These are phyloP conservation scores for Cruciata laevipes DNA, from an alignment of 257 asterid species.

Conservation along the genomic window DNA sequence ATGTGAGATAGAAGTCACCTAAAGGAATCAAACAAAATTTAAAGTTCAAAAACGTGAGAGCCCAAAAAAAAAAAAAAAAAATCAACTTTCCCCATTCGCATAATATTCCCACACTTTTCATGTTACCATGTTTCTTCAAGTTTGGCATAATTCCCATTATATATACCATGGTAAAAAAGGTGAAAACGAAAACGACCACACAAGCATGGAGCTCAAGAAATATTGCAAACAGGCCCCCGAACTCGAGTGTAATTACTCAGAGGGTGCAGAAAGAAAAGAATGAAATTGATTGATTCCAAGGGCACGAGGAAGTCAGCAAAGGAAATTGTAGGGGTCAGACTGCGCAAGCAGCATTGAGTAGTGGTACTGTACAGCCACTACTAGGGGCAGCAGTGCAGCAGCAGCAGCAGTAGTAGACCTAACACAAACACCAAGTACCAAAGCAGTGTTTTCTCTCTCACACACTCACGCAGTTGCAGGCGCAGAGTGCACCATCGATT, in stretches of 20 bases:
- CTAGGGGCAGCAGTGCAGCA: constrained; percentile 10
- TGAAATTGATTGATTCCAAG: not conserved
- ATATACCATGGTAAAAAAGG: too few species aligned
- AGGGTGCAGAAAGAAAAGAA: too few species aligned
- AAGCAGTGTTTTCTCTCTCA: constrained; percentile 21
- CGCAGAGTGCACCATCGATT: constrained; percentile 18
- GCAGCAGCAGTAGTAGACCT: constrained; percentile 2
- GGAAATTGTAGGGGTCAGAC: not conserved
- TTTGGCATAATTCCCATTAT: not conserved
- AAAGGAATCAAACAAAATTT: not conserved
- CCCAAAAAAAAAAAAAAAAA: not conserved
- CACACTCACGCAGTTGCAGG: constrained; percentile 3
- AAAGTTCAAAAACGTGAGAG: not conserved
- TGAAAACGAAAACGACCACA: too few species aligned
- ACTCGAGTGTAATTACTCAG: too few species aligned
- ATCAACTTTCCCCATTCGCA: not conserved
- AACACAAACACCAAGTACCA: constrained; percentile 26
- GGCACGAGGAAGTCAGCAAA: not conserved
- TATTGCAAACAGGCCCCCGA: not conserved
- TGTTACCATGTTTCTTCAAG: not conserved
- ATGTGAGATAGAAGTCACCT: not conserved
- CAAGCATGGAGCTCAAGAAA: not conserved
- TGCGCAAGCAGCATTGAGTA: not conserved
- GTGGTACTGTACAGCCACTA: not conserved
- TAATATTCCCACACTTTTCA: not conserved